Conservation (phyloP, 2,329 filamentous ascomycete species). For the Pyricularia sp. region DNA sequence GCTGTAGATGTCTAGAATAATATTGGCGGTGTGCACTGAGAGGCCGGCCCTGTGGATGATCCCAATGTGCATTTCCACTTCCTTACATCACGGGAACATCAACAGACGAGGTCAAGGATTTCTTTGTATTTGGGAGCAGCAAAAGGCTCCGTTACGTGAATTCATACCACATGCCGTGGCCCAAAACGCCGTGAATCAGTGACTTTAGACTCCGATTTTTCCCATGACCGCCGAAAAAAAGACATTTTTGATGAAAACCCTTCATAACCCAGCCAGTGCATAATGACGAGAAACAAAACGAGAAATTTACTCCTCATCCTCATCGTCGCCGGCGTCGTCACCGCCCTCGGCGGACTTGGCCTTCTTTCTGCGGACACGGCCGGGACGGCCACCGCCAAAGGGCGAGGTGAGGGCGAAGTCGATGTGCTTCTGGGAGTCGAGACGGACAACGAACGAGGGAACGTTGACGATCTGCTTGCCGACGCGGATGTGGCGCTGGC, state of each 20-base stretch:
- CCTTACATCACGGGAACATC: not conserved
- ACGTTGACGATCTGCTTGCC: slow-evolving; percentile 99
- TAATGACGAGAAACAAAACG: not conserved
- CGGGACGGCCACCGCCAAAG: slow-evolving; percentile 93
- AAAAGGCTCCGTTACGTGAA: slow-evolving; percentile 1
- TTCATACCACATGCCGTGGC: slow-evolving; percentile 3
- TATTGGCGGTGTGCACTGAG: not conserved
- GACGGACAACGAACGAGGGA: slow-evolving; percentile 97
- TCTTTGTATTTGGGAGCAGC: slow-evolving; percentile 5
- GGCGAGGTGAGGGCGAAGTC: slow-evolving; percentile 97
- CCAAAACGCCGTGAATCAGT: slow-evolving; percentile 7
- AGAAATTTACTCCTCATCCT: slow-evolving; percentile 62
- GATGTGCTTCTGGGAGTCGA: slow-evolving; percentile 99
- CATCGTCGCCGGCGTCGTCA: slow-evolving; percentile 72
- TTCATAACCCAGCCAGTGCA: slow-evolving; percentile 15
- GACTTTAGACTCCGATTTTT: slow-evolving; percentile 5
- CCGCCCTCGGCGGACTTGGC: slow-evolving; percentile 87
- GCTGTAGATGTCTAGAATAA: not conserved
- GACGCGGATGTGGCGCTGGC: slow-evolving; percentile 98
- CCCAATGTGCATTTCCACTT: not conserved
- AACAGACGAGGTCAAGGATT: slow-evolving; percentile 5
- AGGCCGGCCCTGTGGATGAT: not conserved
- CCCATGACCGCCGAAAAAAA: slow-evolving; percentile 3
- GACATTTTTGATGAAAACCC: slow-evolving; percentile 8
- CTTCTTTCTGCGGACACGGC: slow-evolving; percentile 99